Evolutionary conservation across 148 eudicot species (phyloP), one percentile per base, ranked within the genome.

Genomic region (Beta vulgaris): DNA sequence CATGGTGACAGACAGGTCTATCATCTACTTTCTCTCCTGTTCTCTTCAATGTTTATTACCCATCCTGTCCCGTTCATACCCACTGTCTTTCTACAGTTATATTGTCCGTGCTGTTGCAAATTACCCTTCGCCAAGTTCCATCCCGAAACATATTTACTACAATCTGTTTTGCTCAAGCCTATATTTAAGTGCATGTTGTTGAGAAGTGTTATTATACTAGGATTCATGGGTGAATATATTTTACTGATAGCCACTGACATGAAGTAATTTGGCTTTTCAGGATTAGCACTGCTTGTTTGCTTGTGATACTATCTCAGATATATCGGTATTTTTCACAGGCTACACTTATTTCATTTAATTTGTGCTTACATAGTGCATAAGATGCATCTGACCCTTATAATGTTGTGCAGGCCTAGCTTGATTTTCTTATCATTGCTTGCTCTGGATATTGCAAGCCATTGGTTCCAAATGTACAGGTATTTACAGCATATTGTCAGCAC

Each of bases 381-480:
- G 77, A 35, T 65, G 55, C 71, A 32, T 31, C 53, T 82, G 72
- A 80, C 69, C 37, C 69, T 70, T 70, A 44, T 43, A 32, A 1
- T 65, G 19, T 79, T 60, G 78, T 84, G 44, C 91, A 91, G 97
- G 86, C 97, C 97, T 75, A 91, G 97, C 55, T 77, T 94, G 71
- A 72, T 84, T 81, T 94, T 90, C 88, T 77, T 95, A 82, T 89
- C 90, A 63, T 83, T 95, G 88, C 89, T 95, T 77, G 99, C 97
- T 65, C 80, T 95, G 80, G 97, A 95, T 75, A 92, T 95, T 77
- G 91, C 85, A 73, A 95, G 99, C 86, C 99, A 95, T 76, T 95
- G 99, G 99, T 84, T 95, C 73, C 99, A 95, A 79, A 92, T 95
- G 99, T 94, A 94, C 84, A 94, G 98, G 98, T 94, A 91, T 63